Conservation (phyloP, 495 filamentous ascomycete genomes). For the Lasiosphaeria ovina region DNA sequence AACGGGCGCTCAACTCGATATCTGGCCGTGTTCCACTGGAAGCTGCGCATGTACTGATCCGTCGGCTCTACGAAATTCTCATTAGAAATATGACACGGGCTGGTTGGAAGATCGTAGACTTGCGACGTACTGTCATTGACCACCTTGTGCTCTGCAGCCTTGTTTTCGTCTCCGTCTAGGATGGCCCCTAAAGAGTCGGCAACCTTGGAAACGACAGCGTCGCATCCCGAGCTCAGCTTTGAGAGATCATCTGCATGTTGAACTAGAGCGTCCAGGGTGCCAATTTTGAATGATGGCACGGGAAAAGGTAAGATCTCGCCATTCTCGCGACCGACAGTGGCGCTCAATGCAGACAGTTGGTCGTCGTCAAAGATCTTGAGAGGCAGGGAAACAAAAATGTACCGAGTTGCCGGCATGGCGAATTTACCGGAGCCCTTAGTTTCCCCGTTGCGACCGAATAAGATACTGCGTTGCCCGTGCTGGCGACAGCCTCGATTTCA, state of each 20-base stretch:
- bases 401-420: slow-evolving; percentile 40
- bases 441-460: background rate
- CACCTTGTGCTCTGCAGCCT: slow-evolving; percentile 80
- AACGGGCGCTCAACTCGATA: slow-evolving; percentile 90
- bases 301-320: slow-evolving; percentile 74
- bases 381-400: slow-evolving; percentile 51
- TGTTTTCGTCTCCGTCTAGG: slow-evolving; percentile 78
- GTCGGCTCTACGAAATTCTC: slow-evolving; percentile 65
- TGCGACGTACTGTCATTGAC: slow-evolving; percentile 84
- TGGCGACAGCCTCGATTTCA: too few species aligned
- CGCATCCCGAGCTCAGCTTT: slow-evolving; percentile 78
- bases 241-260: slow-evolving; percentile 93
- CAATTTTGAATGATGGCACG: slow-evolving; percentile 95
- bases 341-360: slow-evolving; percentile 68
- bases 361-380: slow-evolving; percentile 62
- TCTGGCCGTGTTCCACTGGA: slow-evolving; percentile 95
- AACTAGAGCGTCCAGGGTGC: slow-evolving; percentile 91
- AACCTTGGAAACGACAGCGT: slow-evolving; percentile 82
- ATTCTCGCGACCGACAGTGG: slow-evolving; percentile 70
- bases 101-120: slow-evolving; percentile 6
- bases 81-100: slow-evolving; percentile 9
- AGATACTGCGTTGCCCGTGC: background rate
- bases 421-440: slow-evolving; percentile 14
- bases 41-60: slow-evolving; percentile 85
- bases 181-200: slow-evolving; percentile 78